Evolutionary conservation across 1,284 basidiomycete species (phyloP).

Genomic region (Moesziomyces aphidis): DNA sequence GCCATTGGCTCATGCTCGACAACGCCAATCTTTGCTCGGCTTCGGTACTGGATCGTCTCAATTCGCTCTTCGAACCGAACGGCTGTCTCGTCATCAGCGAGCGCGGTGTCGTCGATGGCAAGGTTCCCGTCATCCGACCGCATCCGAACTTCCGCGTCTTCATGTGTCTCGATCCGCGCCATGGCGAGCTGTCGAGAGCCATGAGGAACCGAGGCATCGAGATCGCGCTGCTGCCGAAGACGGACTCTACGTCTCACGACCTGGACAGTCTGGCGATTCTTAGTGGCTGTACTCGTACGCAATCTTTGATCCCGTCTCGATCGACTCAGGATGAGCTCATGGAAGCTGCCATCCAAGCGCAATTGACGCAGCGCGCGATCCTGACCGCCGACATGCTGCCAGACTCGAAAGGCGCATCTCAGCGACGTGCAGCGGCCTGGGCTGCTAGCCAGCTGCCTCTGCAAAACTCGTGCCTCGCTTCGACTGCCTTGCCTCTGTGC

Average conservation of each 20-base stretch:
- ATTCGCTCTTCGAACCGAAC: constrained; percentile 91
- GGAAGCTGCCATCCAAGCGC: constrained; percentile 21
- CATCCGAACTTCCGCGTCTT: constrained; percentile 92
- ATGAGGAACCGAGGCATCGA: constrained; percentile 99
- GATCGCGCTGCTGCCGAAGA: constrained; percentile 70
- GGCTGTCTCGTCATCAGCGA: constrained; percentile 88
- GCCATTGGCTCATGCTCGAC: constrained; percentile 91
- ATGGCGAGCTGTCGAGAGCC: constrained; percentile 94
- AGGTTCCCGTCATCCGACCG: constrained; percentile 80
- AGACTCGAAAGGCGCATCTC: background rate
- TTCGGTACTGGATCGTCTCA: constrained; percentile 94
- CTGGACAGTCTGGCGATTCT: constrained; percentile 27
- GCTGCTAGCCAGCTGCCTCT: constrained; percentile 18
- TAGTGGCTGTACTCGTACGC: constrained; percentile 3
- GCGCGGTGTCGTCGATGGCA: constrained; percentile 83
- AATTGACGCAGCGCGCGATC: constrained; percentile 25
- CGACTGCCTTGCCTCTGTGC: constrained; percentile 20
- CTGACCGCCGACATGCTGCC: background rate
- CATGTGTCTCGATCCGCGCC: constrained; percentile 90
- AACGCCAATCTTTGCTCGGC: constrained; percentile 94
- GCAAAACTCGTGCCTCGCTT: constrained; percentile 29
- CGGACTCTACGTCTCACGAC: constrained; percentile 13
- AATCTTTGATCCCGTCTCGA: background rate
- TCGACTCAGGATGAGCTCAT: constrained; percentile 31
- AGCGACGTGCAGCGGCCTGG: constrained; percentile 24